Evolutionary conservation across 2,329 filamentous ascomycete species (phyloP), one percentile per base, ranked within the genome.

Genomic region (Aspergillus hortae): DNA sequence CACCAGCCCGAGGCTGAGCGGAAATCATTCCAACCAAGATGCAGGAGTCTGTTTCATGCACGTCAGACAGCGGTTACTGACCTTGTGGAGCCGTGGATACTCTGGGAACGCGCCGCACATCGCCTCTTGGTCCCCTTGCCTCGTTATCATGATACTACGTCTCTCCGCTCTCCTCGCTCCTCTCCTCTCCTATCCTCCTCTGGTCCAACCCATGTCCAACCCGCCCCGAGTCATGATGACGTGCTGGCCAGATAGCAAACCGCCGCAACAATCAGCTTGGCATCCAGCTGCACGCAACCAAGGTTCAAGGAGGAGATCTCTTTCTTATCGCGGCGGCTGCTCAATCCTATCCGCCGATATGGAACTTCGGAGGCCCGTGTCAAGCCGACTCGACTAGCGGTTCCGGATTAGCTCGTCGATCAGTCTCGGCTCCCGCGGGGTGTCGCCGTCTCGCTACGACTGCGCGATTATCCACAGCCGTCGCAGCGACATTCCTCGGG

Each of bases 21-120:
- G 33, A 35, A 12, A 35, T 5, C 6, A n/a, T n/a, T n/a, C 11
- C 14, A n/a, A 19, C 38, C 38, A 19, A 15, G 38, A 41, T 41
- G 43, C 45, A 38, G 43, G 43, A 36, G 46, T 43, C 38, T 15
- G 30, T 27, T 50, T 17, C 33, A 53, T 53, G 51, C 51, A 50
- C 43, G 51, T 53, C 51, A 53, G 47, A 46, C 27, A 46, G 23
- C 38, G 25, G 38, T 4, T 41, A 41, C 33, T n/a, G 33, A 35
- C 33, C 33, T 12, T n/a, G 33, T 35, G n/a, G 33, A n/a, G 4
- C 33, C 33, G 10, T 35, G 11, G 33, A 35, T 35, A 35, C 33
- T 5, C 11, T 10, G 6, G 7, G 33, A 6, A 12, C 33, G 33
- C 10, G 33, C 33, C 6, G n/a, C n/a, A n/a, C 33, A 35, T 35